Base-by-base conservation (phyloP, 2,329 filamentous ascomycete species). In the Exophiala mesophila region DNA sequence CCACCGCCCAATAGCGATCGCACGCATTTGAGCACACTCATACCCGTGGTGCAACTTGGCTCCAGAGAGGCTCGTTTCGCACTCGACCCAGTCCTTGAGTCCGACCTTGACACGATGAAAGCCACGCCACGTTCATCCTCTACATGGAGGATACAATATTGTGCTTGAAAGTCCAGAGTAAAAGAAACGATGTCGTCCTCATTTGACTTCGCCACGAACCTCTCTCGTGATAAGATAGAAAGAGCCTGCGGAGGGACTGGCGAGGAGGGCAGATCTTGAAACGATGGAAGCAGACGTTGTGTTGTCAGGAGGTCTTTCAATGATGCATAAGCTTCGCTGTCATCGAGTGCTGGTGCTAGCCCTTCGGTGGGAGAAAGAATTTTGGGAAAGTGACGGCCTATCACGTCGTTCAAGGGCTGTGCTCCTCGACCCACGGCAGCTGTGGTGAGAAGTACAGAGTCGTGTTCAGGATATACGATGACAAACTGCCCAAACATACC, bases 391-490 rank as follows among this genome's bases (percentile, higher is more conserved):
- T 23, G 35, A 21, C 35, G 35, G 6, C 35, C 7, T n/a, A 37
- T 24, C 19, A 37, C 12, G 18, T 18, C 7, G 4, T 21, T 18
- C 10, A 24, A 4, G 5, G 8, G 7, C 13, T 21, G 8, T 37
- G 23, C 35, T 12, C 35, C 35, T n/a, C 15, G 21, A 10, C 18
- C 18, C 17, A 12, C 9, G 15, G 35, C 7, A 16, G 15, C 20
- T 10, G 35, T 37, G 4, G 20, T 37, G 43, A 98, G 89, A 56
- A 98, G 94, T 19, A 98, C 81, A 2, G 92, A 90, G 61, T 98
- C 98, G 76, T 98, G 98, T 63, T 97, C 96, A 39, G 92, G 96
- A 64, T 97, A 98, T 48, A 98, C 92, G 13, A 20, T 20, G 10
- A 21, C 35, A 21, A 37, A 37, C 17, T 37, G 35, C 17, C 35